These are phyloP conservation scores for Rhizopus microsporus DNA, from an alignment of 371 early-diverging fungal species.

Conservation along the genomic window DNA sequence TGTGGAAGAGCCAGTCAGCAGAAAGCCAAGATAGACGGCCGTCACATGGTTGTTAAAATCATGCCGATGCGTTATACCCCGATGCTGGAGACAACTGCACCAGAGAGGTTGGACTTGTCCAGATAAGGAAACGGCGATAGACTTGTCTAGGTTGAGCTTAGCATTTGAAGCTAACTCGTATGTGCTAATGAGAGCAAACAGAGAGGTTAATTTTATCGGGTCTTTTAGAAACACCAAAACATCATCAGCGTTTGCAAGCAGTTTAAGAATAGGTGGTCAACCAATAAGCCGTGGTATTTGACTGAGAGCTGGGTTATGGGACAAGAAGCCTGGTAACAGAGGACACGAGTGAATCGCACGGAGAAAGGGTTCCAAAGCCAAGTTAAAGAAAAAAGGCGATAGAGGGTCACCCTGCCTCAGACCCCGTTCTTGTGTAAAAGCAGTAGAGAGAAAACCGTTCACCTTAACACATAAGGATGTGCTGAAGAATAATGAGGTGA, in stretches of 20 bases:
- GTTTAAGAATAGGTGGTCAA: constrained; percentile 5
- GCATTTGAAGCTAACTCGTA: constrained; percentile 24
- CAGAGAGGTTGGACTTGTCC: constrained; percentile 12
- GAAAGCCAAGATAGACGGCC: constrained; percentile 5
- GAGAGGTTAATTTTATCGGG: neutral
- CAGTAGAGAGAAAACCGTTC: neutral
- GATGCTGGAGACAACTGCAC: neutral
- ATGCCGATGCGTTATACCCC: constrained; percentile 16
- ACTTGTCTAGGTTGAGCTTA: constrained; percentile 22
- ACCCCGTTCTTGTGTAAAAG: constrained; percentile 5
- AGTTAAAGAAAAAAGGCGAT: constrained; percentile 14
- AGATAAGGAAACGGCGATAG: constrained; percentile 21
- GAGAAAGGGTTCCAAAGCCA: constrained; percentile 34
- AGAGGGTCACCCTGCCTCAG: constrained; percentile 17
- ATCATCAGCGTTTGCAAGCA: constrained; percentile 18
- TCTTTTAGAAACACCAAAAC: constrained; percentile 10
- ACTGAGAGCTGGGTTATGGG: too few species aligned
- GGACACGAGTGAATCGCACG: constrained; percentile 5
- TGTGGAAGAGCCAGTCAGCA: neutral
- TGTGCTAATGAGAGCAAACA: neutral
- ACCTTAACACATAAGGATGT: neutral
- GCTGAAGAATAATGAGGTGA: neutral
- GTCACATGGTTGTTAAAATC: constrained; percentile 15
- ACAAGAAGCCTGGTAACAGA: neutral
- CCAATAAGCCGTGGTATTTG: too few species aligned